Conservation (phyloP, 2,329 filamentous ascomycete species). For the Clonostachys chloroleuca region DNA sequence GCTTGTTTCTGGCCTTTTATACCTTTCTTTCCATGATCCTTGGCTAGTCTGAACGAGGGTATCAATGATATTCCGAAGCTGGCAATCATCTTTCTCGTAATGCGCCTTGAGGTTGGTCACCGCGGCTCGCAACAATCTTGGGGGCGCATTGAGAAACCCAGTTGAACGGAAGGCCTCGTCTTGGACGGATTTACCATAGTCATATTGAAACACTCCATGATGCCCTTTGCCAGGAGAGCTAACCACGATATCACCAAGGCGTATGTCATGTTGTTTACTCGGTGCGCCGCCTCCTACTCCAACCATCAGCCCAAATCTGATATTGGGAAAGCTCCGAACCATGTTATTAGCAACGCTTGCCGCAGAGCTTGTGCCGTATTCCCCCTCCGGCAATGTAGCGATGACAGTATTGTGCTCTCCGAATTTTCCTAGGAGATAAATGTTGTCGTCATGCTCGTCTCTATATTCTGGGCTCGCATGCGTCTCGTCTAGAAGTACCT, state of each 20-base stretch:
- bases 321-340: conserved; percentile 18
- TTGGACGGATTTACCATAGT: conserved; percentile 4
- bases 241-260: conserved; percentile 18
- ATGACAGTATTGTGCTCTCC: conserved; percentile 11
- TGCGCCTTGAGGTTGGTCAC: not conserved
- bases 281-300: conserved; percentile 22
- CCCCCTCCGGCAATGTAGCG: conserved; percentile 7
- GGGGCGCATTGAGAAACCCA: conserved; percentile 1
- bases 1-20: too few species aligned
- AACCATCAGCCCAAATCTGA: conserved; percentile 23
- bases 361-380: conserved; percentile 7
- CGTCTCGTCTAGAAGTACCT: conserved; percentile 29
- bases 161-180: not conserved
- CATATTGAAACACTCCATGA: conserved; percentile 4
- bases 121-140: not conserved
- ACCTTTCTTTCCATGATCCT: too few species aligned
- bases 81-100: not conserved
- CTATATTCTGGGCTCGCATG: conserved; percentile 11
- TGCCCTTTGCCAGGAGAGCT: not conserved
- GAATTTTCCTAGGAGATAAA: conserved; percentile 6
- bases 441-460: conserved; percentile 11
- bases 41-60: too few species aligned
- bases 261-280: conserved; percentile 23
- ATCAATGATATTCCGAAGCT: not conserved
- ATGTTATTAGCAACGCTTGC: conserved; percentile 19